Percentiles rank a stretch among this genome's conserved stretches.
phyloP scores from a whole-genome alignment of 441 rosid genomes.

The Populus trichocarpa region DNA sequence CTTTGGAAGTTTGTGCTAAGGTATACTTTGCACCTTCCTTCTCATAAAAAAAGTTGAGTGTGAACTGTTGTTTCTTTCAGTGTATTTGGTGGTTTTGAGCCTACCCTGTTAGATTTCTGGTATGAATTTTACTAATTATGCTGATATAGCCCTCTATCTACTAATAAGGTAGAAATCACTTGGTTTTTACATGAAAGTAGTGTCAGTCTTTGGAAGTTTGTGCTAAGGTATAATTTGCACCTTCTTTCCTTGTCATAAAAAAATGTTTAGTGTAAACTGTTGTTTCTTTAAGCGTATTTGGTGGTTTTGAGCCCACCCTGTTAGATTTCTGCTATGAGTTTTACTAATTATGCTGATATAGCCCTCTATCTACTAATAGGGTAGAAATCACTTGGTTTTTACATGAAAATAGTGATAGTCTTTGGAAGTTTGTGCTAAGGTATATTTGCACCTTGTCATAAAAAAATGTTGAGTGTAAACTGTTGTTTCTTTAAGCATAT shows the following conservation, averaged over 20 bases:
- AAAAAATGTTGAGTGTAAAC: neutral
- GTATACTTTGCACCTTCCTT: slow-evolving; percentile 23
- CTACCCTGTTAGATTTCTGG: neutral
- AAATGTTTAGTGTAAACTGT: neutral
- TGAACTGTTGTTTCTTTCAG: neutral
- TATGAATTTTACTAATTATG: neutral
- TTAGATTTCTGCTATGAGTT: neutral
- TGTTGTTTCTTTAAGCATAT: neutral
- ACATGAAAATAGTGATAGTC: slow-evolving; percentile 25
- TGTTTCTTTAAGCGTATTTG: neutral
- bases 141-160: neutral
- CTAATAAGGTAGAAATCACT: neutral
- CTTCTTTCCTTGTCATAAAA: neutral
- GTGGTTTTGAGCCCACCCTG: neutral
- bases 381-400: neutral
- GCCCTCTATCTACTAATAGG: neutral
- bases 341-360: neutral
- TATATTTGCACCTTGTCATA: slow-evolving; percentile 6
- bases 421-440: slow-evolving; percentile 64
- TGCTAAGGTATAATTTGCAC: slow-evolving; percentile 42
- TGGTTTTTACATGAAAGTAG: neutral
- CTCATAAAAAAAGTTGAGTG: neutral
- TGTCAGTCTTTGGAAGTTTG: slow-evolving; percentile 53
- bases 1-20: slow-evolving; percentile 64
- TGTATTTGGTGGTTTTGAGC: neutral